Base-by-base conservation (phyloP, 2,329 filamentous ascomycete genomes). In the Fusarium camptoceras region DNA sequence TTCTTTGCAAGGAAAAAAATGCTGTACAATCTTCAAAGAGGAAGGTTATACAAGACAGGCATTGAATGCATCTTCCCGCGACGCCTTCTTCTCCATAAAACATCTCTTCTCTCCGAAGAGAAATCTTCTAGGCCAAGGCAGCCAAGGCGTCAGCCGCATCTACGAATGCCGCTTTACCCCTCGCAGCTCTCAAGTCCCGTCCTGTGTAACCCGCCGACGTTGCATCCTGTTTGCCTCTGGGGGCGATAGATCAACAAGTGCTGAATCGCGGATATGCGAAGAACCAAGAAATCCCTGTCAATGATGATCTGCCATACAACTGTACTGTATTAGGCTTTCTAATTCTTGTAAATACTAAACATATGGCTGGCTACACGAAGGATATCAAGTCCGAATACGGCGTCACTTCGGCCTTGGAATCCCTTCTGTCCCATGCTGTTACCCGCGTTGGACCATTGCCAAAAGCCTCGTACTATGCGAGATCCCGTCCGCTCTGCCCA, bases 401-500 rank as follows among this genome's bases (percentile, higher is more conserved):
- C 68, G 58, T 70, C 67, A 68, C 64, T 70, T 70, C 68, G 68
- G 68, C 59, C 67, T 60, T 63, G 50, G 20, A 49, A 55, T 48
- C 55, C 44, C 30, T 63, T 28, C 31, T 31, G 20, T 44, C 31
- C 37, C 37, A 68, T 58, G 66, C 58, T 60, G 63, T 48, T 64
- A 64, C 25, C 67, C 67, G 57, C 44, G 46, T 43, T 55, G 39
- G 28, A 34, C 65, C 64, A 63, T 65, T 64, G 50, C 58, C 50
- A 34, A 51, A 53, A 60, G 50, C 59, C 55, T 65, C 68, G 68
- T 71, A 71, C 63, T 55, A 71, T 71, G 68, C 57, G 55, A 71
- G 60, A 71, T 70, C 61, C 69, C 69, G 65, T 71, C 60, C 50
- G 69, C 63, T 49, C 63, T 64, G 49, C 53, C 66, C 68, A 53